Evolutionary conservation across 108 stramenopile species (phyloP).

Genomic region (Discostella pseudostelligera): DNA sequence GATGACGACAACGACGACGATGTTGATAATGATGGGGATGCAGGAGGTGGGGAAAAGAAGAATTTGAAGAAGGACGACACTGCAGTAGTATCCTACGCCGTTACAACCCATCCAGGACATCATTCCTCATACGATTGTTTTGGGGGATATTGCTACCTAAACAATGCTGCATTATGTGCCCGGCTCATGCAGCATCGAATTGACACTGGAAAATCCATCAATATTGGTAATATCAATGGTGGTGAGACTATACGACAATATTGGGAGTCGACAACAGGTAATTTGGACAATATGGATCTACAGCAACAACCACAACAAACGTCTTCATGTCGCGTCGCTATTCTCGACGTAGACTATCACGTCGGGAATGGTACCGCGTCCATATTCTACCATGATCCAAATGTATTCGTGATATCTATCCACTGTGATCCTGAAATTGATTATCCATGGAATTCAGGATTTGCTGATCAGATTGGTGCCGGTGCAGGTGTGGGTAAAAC

Average conservation of each 20-base stretch:
- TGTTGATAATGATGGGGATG: neutral
- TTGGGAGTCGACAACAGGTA: conserved; percentile 34
- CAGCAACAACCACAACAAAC: neutral
- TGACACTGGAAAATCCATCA: conserved; percentile 9
- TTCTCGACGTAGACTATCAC: conserved; percentile 73
- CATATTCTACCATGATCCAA: conserved; percentile 69
- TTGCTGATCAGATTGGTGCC: conserved; percentile 69
- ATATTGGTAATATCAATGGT: neutral
- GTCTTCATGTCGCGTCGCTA: conserved; percentile 48
- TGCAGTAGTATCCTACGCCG: conserved; percentile 51
- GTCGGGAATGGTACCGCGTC: conserved; percentile 79
- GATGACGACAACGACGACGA: neutral
- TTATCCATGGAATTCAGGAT: conserved; percentile 83
- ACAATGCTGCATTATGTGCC: conserved; percentile 68
- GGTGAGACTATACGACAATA: conserved; percentile 2
- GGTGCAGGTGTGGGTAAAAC: conserved; percentile 55
- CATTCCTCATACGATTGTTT: conserved; percentile 71
- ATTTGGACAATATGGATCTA: neutral
- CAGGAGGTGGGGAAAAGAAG: neutral
- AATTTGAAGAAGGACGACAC: neutral
- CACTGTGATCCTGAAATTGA: conserved; percentile 80
- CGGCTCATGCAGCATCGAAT: conserved; percentile 46
- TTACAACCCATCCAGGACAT: conserved; percentile 83
- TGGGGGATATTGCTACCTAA: conserved; percentile 86
- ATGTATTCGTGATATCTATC: conserved; percentile 65